These are phyloP conservation scores for Boletus coccyginus DNA, from an alignment of 768 basidiomycete species.

Conservation along the genomic window DNA sequence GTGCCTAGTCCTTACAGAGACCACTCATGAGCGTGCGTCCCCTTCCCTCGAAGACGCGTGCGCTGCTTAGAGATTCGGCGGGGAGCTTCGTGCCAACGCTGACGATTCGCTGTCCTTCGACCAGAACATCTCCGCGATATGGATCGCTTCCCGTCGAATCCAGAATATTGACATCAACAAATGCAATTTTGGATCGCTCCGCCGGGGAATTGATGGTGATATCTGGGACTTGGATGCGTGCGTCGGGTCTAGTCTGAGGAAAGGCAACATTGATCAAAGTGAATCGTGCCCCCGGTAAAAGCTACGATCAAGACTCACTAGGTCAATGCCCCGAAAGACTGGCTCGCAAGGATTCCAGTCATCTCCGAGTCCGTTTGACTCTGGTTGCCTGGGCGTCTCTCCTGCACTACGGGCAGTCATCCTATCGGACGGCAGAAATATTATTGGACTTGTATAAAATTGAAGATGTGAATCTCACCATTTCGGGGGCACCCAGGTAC, in stretches of 20 bases:
- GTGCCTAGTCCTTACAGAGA: background rate
- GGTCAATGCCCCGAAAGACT: background rate
- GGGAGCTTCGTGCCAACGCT: background rate
- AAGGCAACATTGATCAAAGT: too few relatives aligned
- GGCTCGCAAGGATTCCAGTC: background rate
- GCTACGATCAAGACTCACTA: background rate
- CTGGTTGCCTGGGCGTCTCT: background rate
- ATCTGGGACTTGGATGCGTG: background rate
- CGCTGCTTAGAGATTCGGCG: background rate
- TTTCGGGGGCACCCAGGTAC: background rate
- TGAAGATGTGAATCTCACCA: background rate
- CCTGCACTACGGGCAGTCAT: background rate
- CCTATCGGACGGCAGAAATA: background rate
- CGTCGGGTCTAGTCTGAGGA: background rate
- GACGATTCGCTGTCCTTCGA: background rate
- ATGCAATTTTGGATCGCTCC: background rate
- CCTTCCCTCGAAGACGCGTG: background rate
- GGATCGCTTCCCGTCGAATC: background rate
- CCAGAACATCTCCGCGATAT: background rate
- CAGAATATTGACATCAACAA: conserved; percentile 14
- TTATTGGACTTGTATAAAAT: too few relatives aligned
- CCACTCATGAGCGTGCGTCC: background rate
- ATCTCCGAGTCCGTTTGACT: background rate
- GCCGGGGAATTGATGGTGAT: background rate
- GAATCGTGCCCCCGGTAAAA: background rate